A percentile compares a stretch with the other conserved stretches of the same genome.
Conservation (phyloP, 202 grass and related monocot species). For the Panicum virgatum region DNA sequence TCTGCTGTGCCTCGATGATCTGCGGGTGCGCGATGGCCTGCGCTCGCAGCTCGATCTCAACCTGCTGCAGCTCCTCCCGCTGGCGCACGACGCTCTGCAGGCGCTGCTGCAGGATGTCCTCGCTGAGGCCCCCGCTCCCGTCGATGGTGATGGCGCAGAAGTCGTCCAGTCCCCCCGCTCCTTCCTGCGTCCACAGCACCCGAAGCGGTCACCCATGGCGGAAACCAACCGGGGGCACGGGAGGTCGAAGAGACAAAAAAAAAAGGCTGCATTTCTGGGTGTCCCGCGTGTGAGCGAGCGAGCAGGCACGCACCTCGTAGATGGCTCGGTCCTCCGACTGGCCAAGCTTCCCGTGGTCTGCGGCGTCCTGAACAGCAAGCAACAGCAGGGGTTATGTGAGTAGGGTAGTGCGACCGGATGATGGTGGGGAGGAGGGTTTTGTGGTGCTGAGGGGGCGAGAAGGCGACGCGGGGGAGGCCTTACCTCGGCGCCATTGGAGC, state of each 20-base stretch:
- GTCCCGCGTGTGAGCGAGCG: neutral
- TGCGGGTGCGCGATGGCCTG: slow-evolving; percentile 62
- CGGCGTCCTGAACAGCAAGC: slow-evolving; percentile 38
- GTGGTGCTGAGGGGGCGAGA: neutral
- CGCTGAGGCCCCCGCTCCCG: slow-evolving; percentile 59
- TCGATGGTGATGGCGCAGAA: slow-evolving; percentile 83
- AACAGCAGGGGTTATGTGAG: slow-evolving; percentile 5
- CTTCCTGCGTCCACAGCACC: slow-evolving; percentile 46
- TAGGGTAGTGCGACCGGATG: neutral
- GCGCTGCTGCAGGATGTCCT: slow-evolving; percentile 75
- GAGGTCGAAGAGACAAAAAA: neutral
- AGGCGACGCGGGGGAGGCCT: neutral
- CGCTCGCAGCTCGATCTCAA: slow-evolving; percentile 72
- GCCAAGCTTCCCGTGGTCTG: slow-evolving; percentile 49
- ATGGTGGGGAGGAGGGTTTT: neutral
- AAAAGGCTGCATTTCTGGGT: neutral
- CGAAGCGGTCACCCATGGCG: neutral
- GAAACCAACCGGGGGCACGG: neutral
- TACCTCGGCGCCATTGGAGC: slow-evolving; percentile 75
- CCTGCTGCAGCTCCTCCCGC: slow-evolving; percentile 73
- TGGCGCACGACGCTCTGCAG: slow-evolving; percentile 64
- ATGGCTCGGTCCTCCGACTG: slow-evolving; percentile 68
- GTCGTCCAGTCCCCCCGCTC: slow-evolving; percentile 37
- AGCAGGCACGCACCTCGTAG: slow-evolving; percentile 61
- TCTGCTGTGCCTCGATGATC: slow-evolving; percentile 59